These are phyloP conservation scores for Xylariaceae sp. DNA, from an alignment of 2,329 filamentous ascomycete genomes.

Conservation along the genomic window DNA sequence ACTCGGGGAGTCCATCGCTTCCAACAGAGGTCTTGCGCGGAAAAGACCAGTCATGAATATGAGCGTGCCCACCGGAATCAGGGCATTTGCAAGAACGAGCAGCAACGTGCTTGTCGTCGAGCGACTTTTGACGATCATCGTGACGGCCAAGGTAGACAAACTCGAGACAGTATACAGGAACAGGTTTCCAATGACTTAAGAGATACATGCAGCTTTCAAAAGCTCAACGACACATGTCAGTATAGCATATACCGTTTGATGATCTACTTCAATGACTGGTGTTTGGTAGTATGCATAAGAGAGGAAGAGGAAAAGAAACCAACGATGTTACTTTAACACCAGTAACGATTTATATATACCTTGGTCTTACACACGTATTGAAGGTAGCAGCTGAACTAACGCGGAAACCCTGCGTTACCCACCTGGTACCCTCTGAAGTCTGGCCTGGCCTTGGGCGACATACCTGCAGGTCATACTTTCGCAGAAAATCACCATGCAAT, in stretches of 20 bases:
- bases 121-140: neutral
- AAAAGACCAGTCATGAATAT: conserved; percentile 13
- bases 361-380: neutral
- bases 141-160: neutral
- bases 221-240: neutral
- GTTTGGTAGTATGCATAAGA: no score
- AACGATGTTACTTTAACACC: no score
- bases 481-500: conserved; percentile 1
- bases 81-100: conserved; percentile 8
- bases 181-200: neutral
- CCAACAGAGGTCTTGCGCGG: conserved; percentile 2
- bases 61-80: conserved; percentile 3
- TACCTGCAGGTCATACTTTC: neutral
- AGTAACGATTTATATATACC: neutral
- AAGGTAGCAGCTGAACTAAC: neutral
- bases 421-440: no score
- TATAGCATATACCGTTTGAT: no score
- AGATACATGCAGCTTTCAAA: neutral
- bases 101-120: conserved; percentile 1
- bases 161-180: neutral
- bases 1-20: neutral
- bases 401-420: neutral
- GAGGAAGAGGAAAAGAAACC: no score
- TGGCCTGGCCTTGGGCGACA: neutral
- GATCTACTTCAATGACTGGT: no score